A percentile compares a stretch with the other conserved stretches of the same genome.
phyloP scores from a whole-genome alignment of 1,139 yeast genomes.

The Pneumocystis wakefieldiae region DNA sequence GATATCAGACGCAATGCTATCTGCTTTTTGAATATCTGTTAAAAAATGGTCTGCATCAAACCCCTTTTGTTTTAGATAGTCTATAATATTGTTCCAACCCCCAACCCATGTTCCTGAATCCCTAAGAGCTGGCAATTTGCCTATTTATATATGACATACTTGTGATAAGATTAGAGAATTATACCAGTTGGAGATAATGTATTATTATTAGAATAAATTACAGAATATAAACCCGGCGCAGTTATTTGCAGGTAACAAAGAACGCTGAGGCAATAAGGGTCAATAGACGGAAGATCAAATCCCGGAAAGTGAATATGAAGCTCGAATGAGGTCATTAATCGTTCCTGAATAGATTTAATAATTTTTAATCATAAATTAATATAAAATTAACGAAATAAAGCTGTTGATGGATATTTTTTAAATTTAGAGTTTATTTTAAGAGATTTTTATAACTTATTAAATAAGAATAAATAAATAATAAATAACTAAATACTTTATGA shows the following conservation, averaged over 20 bases:
- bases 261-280: slow-evolving; percentile 5
- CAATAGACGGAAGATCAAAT: slow-evolving; percentile 2
- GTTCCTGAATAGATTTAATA: not conserved
- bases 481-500: too few relatives aligned
- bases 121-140: slow-evolving; percentile 4
- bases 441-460: not conserved
- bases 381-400: too few relatives aligned
- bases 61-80: slow-evolving; percentile 5
- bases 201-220: slow-evolving; percentile 1
- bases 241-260: slow-evolving; percentile 2
- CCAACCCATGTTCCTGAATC: slow-evolving; percentile 4
- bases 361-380: too few relatives aligned
- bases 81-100: not conserved
- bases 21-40: not conserved
- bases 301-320: slow-evolving; percentile 5
- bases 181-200: not conserved
- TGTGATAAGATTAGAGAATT: not conserved
- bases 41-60: slow-evolving; percentile 2
- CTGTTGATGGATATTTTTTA: too few relatives aligned
- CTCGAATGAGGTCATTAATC: not conserved
- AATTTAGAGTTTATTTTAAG: not conserved
- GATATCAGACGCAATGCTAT: not conserved
- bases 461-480: too few relatives aligned
- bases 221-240: not conserved
- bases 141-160: not conserved